Evolutionary conservation across 2,329 filamentous ascomycete species (phyloP), one percentile per base, ranked within the genome.

Genomic region (Xylaria sp.): DNA sequence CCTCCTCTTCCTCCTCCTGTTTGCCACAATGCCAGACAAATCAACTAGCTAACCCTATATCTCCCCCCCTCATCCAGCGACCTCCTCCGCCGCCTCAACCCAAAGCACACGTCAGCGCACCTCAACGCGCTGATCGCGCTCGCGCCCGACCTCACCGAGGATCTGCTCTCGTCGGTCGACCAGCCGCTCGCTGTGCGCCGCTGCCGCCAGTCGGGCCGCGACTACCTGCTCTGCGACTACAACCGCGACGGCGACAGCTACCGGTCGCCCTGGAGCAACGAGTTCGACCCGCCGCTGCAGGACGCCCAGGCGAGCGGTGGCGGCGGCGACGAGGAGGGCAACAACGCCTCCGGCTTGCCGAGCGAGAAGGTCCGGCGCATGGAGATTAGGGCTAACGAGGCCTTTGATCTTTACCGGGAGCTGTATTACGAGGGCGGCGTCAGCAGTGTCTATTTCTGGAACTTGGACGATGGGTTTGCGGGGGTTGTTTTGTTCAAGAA

Each of bases 191-290:
- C 92, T 68, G 88, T 97, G 72, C 91, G 92, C 76, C 92, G 93
- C 74, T 98, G 96, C 86, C 89, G 90, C 75, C 92, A 94, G 82
- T 92, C 93, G 39, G 94, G 94, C 76, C 92, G 95, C 75, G 96
- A 98, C 83, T 99, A 97, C 85, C 90, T 99, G 61, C 92, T 98
- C 78, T 99, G 96, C 86, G 96, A 99, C 88, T 99, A 99, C 88
- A 99, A 99, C 87, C 94, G 96, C 73, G 96, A 99, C 83, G 96
- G 96, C 71, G 95, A 98, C 84, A 97, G 92, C 83, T 97, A 97
- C 88, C 92, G 96, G 71, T 97, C 93, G 73, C 96, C 96, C n/a
- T 99, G 96, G 96, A 96, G 92, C 83, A 98, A 98, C 83, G 92
- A 97, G 82, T 99, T 99, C 81, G 94, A 98, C 80, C 96, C 95